phyloP scores from a whole-genome alignment of 148 eudicot species.

The Vaccinium corymbosum region DNA sequence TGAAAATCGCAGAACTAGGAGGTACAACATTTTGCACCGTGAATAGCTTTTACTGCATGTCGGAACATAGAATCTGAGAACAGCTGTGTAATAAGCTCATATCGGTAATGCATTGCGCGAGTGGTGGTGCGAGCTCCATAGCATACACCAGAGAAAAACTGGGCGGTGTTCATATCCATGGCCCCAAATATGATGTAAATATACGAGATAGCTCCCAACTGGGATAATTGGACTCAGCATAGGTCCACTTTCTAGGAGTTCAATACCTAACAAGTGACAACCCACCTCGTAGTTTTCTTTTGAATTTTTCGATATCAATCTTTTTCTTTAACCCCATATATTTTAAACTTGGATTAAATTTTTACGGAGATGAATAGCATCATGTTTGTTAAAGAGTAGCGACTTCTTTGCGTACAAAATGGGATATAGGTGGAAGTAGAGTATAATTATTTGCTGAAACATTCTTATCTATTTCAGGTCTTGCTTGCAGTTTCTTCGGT shows the following conservation, averaged over 20 bases:
- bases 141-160: neutral
- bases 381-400: neutral
- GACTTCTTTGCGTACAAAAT: neutral
- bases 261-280: neutral
- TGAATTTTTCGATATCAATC: neutral
- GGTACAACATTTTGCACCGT: constrained; percentile 28
- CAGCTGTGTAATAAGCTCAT: neutral
- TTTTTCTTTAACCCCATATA: neutral
- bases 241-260: neutral
- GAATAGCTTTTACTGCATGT: neutral
- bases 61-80: constrained; percentile 1
- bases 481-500: constrained; percentile 60
- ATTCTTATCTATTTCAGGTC: constrained; percentile 34
- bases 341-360: neutral
- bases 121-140: neutral
- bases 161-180: neutral
- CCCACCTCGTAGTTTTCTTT: neutral
- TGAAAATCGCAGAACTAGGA: constrained; percentile 46
- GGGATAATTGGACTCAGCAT: neutral
- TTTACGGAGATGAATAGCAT: neutral
- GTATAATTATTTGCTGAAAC: constrained; percentile 13
- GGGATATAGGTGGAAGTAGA: constrained; percentile 7
- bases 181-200: neutral
- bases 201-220: neutral
- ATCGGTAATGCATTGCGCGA: neutral